These are phyloP conservation scores for Carnegiea gigantea DNA, from an alignment of 179 eudicot genomes.

Conservation along the genomic window DNA sequence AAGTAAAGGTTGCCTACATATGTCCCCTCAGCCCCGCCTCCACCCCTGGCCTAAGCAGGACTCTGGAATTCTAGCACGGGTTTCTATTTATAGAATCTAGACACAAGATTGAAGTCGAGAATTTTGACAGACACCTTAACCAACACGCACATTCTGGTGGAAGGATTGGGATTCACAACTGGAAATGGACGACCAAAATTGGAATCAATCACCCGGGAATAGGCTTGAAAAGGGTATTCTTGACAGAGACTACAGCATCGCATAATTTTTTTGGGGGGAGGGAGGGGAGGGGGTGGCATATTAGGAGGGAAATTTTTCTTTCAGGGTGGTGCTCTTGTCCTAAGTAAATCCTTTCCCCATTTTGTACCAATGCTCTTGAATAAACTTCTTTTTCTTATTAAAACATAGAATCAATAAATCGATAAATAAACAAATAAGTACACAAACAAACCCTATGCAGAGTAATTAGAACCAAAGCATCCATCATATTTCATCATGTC, in stretches of 20 bases:
- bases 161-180: too few relatives aligned
- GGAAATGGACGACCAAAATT: too few relatives aligned
- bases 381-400: background rate
- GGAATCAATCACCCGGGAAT: too few relatives aligned
- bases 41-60: background rate
- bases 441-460: background rate
- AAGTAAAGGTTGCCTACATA: background rate
- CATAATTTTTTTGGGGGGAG: too few relatives aligned
- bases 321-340: background rate
- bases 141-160: background rate
- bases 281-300: too few relatives aligned
- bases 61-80: background rate
- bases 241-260: background rate
- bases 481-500: background rate
- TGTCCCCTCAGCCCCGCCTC: background rate
- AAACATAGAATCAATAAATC: background rate
- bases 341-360: background rate
- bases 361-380: background rate
- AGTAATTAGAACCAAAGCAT: background rate
- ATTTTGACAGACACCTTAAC: background rate
- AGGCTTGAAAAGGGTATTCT: background rate
- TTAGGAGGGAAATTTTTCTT: background rate
- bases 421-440: background rate
- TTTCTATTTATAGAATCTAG: too few relatives aligned
- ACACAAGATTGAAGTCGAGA: background rate